Evolutionary conservation across 768 basidiomycete genomes (phyloP).

Genomic region (Bullera alba): DNA sequence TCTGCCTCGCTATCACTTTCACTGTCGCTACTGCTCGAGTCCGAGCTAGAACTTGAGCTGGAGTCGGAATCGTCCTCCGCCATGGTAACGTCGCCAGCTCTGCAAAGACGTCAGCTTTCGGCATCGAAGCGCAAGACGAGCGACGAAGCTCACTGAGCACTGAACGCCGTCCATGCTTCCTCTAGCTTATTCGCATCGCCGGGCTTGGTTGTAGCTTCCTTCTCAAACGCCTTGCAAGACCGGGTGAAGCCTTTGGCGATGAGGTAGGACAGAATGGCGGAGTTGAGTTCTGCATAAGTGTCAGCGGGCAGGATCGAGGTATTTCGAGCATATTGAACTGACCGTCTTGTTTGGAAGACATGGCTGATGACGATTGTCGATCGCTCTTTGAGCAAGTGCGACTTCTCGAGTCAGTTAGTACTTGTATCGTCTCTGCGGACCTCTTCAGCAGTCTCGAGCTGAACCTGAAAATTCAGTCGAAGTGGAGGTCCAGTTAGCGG

Average conservation of each 20-base stretch:
- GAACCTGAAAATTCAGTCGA: too few relatives aligned
- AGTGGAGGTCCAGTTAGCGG: too few relatives aligned
- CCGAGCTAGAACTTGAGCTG: slow-evolving; percentile 7
- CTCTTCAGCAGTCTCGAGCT: too few relatives aligned
- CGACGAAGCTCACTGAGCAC: background rate
- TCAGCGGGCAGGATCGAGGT: too few relatives aligned
- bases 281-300: slow-evolving; percentile 39
- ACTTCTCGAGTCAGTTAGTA: too few relatives aligned
- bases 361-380: too few relatives aligned
- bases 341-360: too few relatives aligned
- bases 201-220: slow-evolving; percentile 25
- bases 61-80: slow-evolving; percentile 1
- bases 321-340: too few relatives aligned
- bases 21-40: background rate
- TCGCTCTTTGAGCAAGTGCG: too few relatives aligned
- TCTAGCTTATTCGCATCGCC: slow-evolving; percentile 12
- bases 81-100: background rate
- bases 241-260: slow-evolving; percentile 34
- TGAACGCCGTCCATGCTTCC: slow-evolving; percentile 15
- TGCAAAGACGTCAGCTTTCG: background rate
- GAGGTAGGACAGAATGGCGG: slow-evolving; percentile 40
- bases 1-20: background rate
- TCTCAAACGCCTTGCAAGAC: slow-evolving; percentile 38
- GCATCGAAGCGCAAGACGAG: background rate
- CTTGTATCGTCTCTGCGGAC: too few relatives aligned